These are phyloP conservation scores for Erodium moschatum DNA, from an alignment of 441 rosid species.

Conservation along the genomic window DNA sequence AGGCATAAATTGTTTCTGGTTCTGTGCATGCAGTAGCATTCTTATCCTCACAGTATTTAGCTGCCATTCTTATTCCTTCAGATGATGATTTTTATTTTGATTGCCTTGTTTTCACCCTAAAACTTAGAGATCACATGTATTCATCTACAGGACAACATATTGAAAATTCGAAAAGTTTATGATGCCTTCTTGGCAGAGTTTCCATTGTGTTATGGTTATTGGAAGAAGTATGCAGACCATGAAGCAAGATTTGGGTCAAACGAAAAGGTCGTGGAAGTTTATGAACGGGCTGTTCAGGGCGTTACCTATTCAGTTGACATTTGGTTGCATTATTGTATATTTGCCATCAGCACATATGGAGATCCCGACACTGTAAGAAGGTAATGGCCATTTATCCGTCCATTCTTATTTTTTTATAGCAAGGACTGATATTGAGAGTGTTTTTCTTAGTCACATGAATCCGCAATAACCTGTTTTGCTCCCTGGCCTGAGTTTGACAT, in stretches of 20 bases:
- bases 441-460: constrained; percentile 28
- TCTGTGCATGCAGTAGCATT: not conserved
- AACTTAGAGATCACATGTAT: not conserved
- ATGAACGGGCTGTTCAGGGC: constrained; percentile 79
- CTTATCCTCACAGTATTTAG: not conserved
- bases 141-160: constrained; percentile 58
- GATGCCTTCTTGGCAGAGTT: constrained; percentile 88
- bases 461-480: constrained; percentile 31
- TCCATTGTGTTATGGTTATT: constrained; percentile 93
- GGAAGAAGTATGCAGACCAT: constrained; percentile 98
- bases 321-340: constrained; percentile 83
- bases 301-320: constrained; percentile 96
- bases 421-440: constrained; percentile 26
- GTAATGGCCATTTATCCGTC: constrained; percentile 36
- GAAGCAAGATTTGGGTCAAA: constrained; percentile 74
- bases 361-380: constrained; percentile 93
- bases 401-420: constrained; percentile 24
- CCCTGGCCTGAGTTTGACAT: constrained; percentile 58
- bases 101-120: not conserved
- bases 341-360: constrained; percentile 77
- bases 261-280: constrained; percentile 95
- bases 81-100: not conserved
- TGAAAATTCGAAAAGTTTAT: constrained; percentile 75
- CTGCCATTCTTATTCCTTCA: not conserved
- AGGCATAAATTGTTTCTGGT: not conserved